Percentiles rank a stretch among this genome's conserved stretches.
Evolutionary conservation across 2,329 filamentous ascomycete genomes (phyloP).

Genomic region (Dichotomopilus funicola): DNA sequence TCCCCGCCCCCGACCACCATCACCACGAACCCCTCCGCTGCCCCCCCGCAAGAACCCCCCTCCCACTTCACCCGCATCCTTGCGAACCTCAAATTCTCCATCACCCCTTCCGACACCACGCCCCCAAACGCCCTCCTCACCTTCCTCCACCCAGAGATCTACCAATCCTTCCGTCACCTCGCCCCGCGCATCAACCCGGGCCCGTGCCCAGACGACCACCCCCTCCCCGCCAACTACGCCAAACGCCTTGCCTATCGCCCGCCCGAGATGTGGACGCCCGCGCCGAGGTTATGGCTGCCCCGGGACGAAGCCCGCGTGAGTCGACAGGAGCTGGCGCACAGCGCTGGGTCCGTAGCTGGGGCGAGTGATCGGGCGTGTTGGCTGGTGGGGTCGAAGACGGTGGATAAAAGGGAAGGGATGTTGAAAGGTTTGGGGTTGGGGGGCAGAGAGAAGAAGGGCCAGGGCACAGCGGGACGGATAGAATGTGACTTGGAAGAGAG

Average conservation of each 20-base stretch:
- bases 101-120: slow-evolving; percentile 28
- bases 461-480: slow-evolving; percentile 8
- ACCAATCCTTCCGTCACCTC: slow-evolving; percentile 53
- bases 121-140: slow-evolving; percentile 44
- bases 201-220: slow-evolving; percentile 4
- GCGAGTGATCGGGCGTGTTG: slow-evolving; percentile 61
- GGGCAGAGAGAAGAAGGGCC: too few species aligned
- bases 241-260: slow-evolving; percentile 60
- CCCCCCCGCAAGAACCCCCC: background rate
- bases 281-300: slow-evolving; percentile 70
- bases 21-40: slow-evolving; percentile 9
- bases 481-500: slow-evolving; percentile 22
- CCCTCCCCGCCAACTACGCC: slow-evolving; percentile 36
- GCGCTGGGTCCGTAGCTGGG: slow-evolving; percentile 59
- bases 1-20: background rate
- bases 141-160: slow-evolving; percentile 54
- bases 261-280: slow-evolving; percentile 55
- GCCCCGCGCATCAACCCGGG: slow-evolving; percentile 46
- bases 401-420: slow-evolving; percentile 14
- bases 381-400: slow-evolving; percentile 32
- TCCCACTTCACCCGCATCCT: slow-evolving; percentile 18
- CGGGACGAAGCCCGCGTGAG: slow-evolving; percentile 63
- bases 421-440: slow-evolving; percentile 5
- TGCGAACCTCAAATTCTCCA: slow-evolving; percentile 25
- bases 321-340: slow-evolving; percentile 63